These are phyloP conservation scores for Tuber indicum DNA, from an alignment of 495 filamentous ascomycete genomes.

Conservation along the genomic window DNA sequence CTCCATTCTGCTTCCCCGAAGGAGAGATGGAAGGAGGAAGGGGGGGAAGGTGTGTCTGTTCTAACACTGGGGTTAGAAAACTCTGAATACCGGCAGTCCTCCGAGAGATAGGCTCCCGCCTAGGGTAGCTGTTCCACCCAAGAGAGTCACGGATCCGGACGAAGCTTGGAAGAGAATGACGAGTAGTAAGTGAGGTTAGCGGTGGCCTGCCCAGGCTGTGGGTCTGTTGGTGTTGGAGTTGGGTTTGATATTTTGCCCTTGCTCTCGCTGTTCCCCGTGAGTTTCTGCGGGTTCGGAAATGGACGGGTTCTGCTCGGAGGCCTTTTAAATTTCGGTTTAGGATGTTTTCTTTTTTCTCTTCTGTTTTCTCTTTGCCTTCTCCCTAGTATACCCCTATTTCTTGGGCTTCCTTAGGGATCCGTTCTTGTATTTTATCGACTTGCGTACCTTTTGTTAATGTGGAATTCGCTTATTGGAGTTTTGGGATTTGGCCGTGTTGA, in stretches of 20 bases:
- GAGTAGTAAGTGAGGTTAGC: background rate
- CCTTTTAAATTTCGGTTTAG: background rate
- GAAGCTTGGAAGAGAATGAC: slow-evolving; percentile 2
- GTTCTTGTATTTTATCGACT: background rate
- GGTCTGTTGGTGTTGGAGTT: background rate
- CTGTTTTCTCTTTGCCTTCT: background rate
- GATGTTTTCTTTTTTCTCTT: background rate
- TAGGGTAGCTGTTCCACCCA: background rate
- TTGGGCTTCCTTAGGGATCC: background rate
- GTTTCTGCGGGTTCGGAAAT: background rate
- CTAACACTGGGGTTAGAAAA: background rate
- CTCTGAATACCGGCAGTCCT: background rate
- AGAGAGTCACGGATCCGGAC: background rate
- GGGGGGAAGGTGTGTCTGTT: background rate
- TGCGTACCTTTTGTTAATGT: background rate
- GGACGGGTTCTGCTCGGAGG: background rate
- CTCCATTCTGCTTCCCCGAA: background rate
- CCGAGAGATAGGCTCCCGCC: background rate
- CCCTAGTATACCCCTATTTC: background rate
- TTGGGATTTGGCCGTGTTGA: background rate
- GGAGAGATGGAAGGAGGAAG: background rate
- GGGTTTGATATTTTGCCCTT: background rate
- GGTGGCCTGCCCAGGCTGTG: background rate
- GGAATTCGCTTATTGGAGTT: background rate
- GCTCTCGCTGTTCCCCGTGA: background rate